Conservation (phyloP, 352 stramenopile genomes). For the Peronospora tabacina region DNA sequence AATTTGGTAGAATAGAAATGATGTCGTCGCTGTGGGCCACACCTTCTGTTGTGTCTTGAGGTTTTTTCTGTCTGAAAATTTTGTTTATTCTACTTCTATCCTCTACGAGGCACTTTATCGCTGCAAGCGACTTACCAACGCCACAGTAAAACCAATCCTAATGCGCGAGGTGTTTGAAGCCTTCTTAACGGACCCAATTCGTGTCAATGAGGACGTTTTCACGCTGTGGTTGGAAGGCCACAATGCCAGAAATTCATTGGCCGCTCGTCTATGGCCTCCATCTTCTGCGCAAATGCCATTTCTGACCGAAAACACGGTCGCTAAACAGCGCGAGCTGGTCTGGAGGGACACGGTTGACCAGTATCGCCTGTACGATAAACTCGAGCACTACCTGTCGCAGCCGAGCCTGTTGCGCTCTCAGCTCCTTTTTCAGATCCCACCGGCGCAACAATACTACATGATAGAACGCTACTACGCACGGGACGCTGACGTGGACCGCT, state of each 20-base stretch:
- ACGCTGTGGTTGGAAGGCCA: constrained; percentile 70
- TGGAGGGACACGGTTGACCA: constrained; percentile 78
- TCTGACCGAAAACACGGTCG: constrained; percentile 39
- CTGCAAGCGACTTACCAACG: no score
- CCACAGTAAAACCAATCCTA: constrained; percentile 8
- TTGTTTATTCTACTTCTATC: no score
- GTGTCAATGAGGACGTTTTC: constrained; percentile 71
- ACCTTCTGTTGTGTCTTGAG: no score
- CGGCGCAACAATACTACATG: constrained; percentile 73
- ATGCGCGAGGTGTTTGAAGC: constrained; percentile 80
- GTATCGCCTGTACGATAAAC: constrained; percentile 77
- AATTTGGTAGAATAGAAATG: no score
- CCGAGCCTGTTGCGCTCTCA: constrained; percentile 73
- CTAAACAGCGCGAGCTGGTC: constrained; percentile 55
- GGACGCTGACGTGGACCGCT: constrained; percentile 58
- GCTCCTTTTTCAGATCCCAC: constrained; percentile 75
- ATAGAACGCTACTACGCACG: constrained; percentile 75
- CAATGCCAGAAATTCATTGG: constrained; percentile 50
- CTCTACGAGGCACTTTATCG: no score
- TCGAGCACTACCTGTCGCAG: constrained; percentile 78
- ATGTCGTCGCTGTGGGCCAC: no score
- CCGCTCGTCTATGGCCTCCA: constrained; percentile 41
- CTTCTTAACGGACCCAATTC: constrained; percentile 74
- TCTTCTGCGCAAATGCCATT: constrained; percentile 32
- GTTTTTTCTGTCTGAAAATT: no score